phyloP scores from a whole-genome alignment of 2,329 filamentous ascomycete species.

The Ophiocordyceps australis region DNA sequence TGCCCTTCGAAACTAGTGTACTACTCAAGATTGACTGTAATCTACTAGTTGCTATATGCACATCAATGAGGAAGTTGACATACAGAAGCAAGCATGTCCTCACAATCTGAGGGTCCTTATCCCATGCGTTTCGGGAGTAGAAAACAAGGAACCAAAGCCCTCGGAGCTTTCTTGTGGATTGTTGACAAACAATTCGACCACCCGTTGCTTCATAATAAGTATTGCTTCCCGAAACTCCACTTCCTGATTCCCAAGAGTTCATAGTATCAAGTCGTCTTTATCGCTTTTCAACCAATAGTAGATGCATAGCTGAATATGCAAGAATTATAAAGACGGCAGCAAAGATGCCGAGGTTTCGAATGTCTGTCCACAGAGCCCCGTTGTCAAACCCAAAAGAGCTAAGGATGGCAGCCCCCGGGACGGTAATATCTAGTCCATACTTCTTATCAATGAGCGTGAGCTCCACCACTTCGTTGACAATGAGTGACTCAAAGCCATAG shows the following conservation, averaged over 20 bases:
- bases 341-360: constrained; percentile 66
- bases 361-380: constrained; percentile 67
- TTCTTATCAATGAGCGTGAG: constrained; percentile 84
- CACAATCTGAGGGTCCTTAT: too few relatives aligned
- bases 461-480: constrained; percentile 91
- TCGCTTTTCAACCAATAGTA: constrained; percentile 72
- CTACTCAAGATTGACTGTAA: too few relatives aligned
- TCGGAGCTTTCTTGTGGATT: too few relatives aligned
- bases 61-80: too few relatives aligned
- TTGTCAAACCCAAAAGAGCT: constrained; percentile 93
- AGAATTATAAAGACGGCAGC: constrained; percentile 69
- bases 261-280: too few relatives aligned
- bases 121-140: too few relatives aligned
- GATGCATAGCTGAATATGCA: constrained; percentile 84
- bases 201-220: too few relatives aligned
- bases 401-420: constrained; percentile 84
- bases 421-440: constrained; percentile 90
- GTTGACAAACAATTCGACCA: too few relatives aligned
- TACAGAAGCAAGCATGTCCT: too few relatives aligned
- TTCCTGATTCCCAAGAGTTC: background rate
- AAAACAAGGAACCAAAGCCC: too few relatives aligned
- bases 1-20: too few relatives aligned
- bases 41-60: too few relatives aligned
- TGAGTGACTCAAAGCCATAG: constrained; percentile 88
- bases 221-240: background rate